phyloP scores from a whole-genome alignment of 805 yeast genomes.

The Candida nitratophila region DNA sequence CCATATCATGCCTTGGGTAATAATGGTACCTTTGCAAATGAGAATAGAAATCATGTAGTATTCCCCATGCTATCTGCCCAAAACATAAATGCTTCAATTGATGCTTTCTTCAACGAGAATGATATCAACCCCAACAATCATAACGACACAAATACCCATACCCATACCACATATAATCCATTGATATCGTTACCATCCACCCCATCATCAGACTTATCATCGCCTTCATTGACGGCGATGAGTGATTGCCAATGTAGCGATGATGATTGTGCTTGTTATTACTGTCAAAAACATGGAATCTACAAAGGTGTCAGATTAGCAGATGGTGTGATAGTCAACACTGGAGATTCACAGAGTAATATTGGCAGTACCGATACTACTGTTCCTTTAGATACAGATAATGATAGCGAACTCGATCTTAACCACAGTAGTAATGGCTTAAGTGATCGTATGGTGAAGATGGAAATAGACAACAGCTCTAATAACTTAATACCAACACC shows the following conservation, averaged over 20 bases:
- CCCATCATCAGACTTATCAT: neutral
- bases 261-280: constrained; percentile 27
- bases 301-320: constrained; percentile 21
- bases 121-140: neutral
- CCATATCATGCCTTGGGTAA: too few relatives aligned
- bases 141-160: neutral
- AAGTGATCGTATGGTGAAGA: too few relatives aligned
- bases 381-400: neutral
- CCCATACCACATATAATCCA: neutral
- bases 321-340: constrained; percentile 20
- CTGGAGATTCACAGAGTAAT: neutral
- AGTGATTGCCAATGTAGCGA: constrained; percentile 23
- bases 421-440: neutral
- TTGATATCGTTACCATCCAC: neutral
- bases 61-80: neutral
- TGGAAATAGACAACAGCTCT: too few relatives aligned
- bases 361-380: too few relatives aligned
- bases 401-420: neutral
- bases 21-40: too few relatives aligned
- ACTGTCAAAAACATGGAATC: constrained; percentile 28
- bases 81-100: neutral
- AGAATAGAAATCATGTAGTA: neutral
- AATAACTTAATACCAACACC: too few relatives aligned
- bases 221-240: neutral
- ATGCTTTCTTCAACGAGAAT: neutral